phyloP scores from a whole-genome alignment of 768 basidiomycete genomes.

The Phylloporus scabripes region DNA sequence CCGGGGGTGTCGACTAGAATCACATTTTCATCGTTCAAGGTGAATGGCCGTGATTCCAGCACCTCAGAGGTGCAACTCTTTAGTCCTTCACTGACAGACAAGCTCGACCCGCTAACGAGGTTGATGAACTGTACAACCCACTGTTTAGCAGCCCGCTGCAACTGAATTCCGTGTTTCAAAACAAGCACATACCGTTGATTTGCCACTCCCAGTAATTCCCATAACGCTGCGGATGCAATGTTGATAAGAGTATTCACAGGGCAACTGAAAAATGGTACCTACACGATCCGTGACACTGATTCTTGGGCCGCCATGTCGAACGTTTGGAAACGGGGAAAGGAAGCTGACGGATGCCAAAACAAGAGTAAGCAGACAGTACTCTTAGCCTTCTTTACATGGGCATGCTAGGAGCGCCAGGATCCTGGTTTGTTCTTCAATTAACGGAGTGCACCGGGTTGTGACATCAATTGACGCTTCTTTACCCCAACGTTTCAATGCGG shows the following conservation, averaged over 20 bases:
- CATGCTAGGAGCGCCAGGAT: too few species aligned
- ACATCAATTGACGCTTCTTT: not conserved
- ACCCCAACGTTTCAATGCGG: not conserved
- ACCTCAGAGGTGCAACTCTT: constrained; percentile 48
- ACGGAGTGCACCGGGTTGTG: not conserved
- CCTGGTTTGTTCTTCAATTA: not conserved
- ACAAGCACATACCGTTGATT: constrained; percentile 25
- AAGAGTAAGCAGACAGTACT: not conserved
- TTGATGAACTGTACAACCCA: constrained; percentile 42
- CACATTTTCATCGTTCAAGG: constrained; percentile 38
- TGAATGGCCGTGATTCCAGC: constrained; percentile 37
- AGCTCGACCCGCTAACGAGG: constrained; percentile 40
- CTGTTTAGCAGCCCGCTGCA: not conserved
- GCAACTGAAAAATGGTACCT: not conserved
- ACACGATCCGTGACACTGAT: not conserved
- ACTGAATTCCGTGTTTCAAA: not conserved
- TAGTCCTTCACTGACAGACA: constrained; percentile 41
- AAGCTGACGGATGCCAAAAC: not conserved
- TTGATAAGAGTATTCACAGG: not conserved
- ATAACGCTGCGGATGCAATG: constrained; percentile 23
- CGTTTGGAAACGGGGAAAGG: not conserved
- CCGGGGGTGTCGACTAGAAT: constrained; percentile 57
- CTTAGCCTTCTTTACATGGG: not conserved
- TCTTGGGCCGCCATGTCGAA: not conserved
- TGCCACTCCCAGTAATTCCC: constrained; percentile 35